phyloP scores from a whole-genome alignment of 2,329 filamentous ascomycete species.

The Curvularia eragrostidis region DNA sequence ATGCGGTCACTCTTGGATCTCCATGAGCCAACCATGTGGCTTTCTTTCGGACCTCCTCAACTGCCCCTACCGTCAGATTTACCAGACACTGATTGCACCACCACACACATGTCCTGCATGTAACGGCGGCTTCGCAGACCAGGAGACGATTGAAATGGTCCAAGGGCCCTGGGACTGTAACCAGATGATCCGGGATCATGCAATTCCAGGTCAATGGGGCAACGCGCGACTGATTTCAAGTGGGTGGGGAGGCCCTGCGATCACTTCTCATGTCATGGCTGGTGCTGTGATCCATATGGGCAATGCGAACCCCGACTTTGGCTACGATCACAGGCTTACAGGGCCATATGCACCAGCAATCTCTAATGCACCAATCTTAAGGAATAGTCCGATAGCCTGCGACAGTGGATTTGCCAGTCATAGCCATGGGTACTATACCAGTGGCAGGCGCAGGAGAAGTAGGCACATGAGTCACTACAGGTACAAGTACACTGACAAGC shows the following conservation, averaged over 20 bases:
- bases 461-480: constrained; percentile 30
- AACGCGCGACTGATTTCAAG: constrained; percentile 23
- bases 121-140: constrained; percentile 36
- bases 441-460: constrained; percentile 18
- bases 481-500: constrained; percentile 29
- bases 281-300: constrained; percentile 23
- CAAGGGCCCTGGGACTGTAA: constrained; percentile 44
- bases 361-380: constrained; percentile 9
- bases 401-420: constrained; percentile 2
- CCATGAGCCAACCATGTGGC: constrained; percentile 54
- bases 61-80: constrained; percentile 49
- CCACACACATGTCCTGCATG: constrained; percentile 39
- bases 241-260: constrained; percentile 17
- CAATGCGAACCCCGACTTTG: constrained; percentile 6
- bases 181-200: constrained; percentile 37
- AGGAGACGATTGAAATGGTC: constrained; percentile 42
- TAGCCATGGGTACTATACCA: constrained; percentile 8
- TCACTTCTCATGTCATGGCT: constrained; percentile 22
- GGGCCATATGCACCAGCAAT: constrained; percentile 24
- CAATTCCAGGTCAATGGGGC: constrained; percentile 38
- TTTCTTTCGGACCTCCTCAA: constrained; percentile 50
- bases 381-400: constrained; percentile 6
- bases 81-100: constrained; percentile 37
- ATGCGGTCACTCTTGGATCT: constrained; percentile 59
- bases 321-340: constrained; percentile 30